Base-by-base conservation (phyloP, 495 filamentous ascomycete species). In the Podospora appendiculata region DNA sequence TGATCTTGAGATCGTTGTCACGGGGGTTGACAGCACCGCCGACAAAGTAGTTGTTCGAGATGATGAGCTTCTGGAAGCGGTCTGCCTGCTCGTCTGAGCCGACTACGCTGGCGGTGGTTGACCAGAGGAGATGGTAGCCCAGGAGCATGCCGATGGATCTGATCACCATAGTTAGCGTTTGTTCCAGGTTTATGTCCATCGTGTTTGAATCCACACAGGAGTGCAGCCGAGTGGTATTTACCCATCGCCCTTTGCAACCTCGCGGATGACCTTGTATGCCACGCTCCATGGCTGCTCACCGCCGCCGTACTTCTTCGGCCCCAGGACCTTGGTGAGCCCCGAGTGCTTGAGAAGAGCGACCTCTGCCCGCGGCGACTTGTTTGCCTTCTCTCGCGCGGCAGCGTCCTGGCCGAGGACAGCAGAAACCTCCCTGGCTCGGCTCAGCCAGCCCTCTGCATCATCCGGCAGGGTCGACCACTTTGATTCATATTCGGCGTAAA, bases 91-190 rank as follows among this genome's bases (percentile, higher is more conserved):
- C 74, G 1, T 71, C 62, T 0, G 70, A 79, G 1, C 81, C 81
- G 10, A 83, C 76, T 4, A 83, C 66, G 51, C 70, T 71, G 5
- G 77, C 75, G 0, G 78, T 82, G 17, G 70, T 77, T 0, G 76
- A 78, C 81, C 80, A 84, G 39, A 83, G 71, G 6, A 84, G 69
- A 55, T 84, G 80, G 54, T 83, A 83, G 17, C 79, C 79, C 1
- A 83, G 66, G 9, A 82, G 68, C 77, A 80, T 80, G 6, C 79
- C 80, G 40, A 80, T 70, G 11, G 72, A 82, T 8, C 61, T 64
- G 35, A 17, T 0, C 8, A 8, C 7, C 33, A 14, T 60, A 69
- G 38, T 34, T 36, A 34, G 17, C 13, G 48, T 59, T 32, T 47
- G 42, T 36, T 6, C 10, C 9, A 10, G 8, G 13, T 4, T 8